Base-by-base conservation (phyloP, 371 early-diverging fungal genomes). In the Blakeslea trispora region DNA sequence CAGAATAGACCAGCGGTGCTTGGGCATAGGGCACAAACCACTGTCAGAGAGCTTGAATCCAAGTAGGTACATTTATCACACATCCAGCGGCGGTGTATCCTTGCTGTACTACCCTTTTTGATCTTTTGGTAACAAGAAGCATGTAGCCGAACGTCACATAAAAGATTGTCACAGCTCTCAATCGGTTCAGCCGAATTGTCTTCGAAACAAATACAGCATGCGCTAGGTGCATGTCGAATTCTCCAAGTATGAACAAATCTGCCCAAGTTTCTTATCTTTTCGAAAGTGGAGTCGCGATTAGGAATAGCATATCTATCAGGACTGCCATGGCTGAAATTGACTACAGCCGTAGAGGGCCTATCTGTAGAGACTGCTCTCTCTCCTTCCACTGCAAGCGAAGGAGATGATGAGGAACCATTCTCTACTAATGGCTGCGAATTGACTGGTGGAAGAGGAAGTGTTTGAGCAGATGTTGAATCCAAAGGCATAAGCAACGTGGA, bases 121-220 rank as follows among this genome's bases (percentile, higher is more conserved):
- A 77, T 74, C 2, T 66, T 74, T 9, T 37, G 37, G 34, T 80
- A 77, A 32, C 81, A 80, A 14, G 72, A 74, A 63, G 72, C 72
- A 58, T 81, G 81, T 3, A 74, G 69, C 47, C 74, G 71, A 1
- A 81, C 61, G 42, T 78, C 81, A 57, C 81, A 81, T 43, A 72
- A 69, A 13, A 72, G 65, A 4, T 70, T 75, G 52, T 81, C 81
- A 45, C 81, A 81, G 54, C 77, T 76, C 7, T 76, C 75, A 52
- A 81, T 65, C 14, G 69, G 69, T 43, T 75, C 72, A n/a, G 70
- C 69, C 1, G 74, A 67, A n/a, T 66, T 67, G 37, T 68, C 63
- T 19, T 71, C 76, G 22, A 76, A 71, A 51, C 81, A 81, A 14
- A 81, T 64, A 34, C 81, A 81, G 50, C 81, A 81, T 5, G 72